Base-by-base conservation (phyloP, 768 basidiomycete genomes). In the Chlorophyllum brunneum region DNA sequence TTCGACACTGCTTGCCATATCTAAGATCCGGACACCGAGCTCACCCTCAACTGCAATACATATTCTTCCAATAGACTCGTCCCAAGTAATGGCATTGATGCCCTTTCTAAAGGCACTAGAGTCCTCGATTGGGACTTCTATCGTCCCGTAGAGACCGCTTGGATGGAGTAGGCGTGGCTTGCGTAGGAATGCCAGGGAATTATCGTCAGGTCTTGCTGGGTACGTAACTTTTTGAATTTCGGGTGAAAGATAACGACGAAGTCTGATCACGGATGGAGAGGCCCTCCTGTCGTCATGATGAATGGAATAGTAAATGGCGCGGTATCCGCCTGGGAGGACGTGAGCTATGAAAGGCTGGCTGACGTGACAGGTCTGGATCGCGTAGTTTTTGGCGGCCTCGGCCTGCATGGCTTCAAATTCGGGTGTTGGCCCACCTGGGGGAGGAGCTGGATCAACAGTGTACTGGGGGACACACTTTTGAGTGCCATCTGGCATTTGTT, bases 41-140 rank as follows among this genome's bases (percentile, higher is more conserved):
- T 73, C 73, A 6, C 72, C 58, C 10, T 70, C 70, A 27, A 71
- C 67, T 39, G 77, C 76, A 5, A 85, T 65, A 57, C 79, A 78
- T 11, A 86, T 70, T 33, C 83, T 71, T 3, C 84, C 85, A 10
- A 78, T 80, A 20, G 73, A 69, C 62, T 87, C 85, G 55, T 88
- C 85, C 81, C 82, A 88, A 5, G 79, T 70, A 29, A 85, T 73
- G 15, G 79, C 71, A n/a, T 66, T 64, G 30, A 82, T 61, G 8
- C 68, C 68, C 10, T 56, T 37, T 11, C 41, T 40, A 31, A 63
- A 67, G 20, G 67, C 56, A 27, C 46, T 36, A 13, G 56, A 42
- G 29, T 53, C 51, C 8, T 53, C 36, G 16, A 39, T 5, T n/a
- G 36, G 26, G 24, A 53, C 39, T 9, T 45, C 43, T 8, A 53